These are phyloP conservation scores for Craterostigma plantagineum DNA, from an alignment of 257 asterid genomes.

Conservation along the genomic window DNA sequence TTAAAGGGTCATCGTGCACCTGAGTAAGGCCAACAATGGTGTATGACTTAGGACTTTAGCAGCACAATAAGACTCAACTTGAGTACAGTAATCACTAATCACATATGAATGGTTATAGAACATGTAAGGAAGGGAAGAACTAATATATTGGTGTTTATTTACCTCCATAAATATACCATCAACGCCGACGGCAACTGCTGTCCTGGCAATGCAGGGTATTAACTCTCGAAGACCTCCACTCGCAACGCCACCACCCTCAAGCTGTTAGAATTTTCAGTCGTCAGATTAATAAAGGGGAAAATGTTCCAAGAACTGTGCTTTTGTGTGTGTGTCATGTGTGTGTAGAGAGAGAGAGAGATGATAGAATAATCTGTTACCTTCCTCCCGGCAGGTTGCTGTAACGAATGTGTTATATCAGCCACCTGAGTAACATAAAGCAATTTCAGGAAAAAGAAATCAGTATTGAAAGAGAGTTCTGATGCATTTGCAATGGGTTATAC, in stretches of 20 bases:
- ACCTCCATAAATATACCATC: slow-evolving; percentile 99
- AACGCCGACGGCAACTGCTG: slow-evolving; percentile 94
- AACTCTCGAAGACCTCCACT: slow-evolving; percentile 97
- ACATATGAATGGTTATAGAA: neutral
- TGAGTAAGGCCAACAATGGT: slow-evolving; percentile 7
- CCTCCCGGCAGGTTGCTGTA: slow-evolving; percentile 97
- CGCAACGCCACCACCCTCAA: slow-evolving; percentile 98
- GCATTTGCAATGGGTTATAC: neutral
- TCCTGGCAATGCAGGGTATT: slow-evolving; percentile 91
- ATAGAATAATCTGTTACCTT: slow-evolving; percentile 67
- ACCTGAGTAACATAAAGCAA: slow-evolving; percentile 47
- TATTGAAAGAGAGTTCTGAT: neutral
- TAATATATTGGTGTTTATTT: slow-evolving; percentile 7
- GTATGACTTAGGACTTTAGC: no score
- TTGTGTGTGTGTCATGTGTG: no score
- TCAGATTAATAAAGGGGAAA: no score
- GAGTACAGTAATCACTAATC: neutral
- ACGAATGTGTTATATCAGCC: slow-evolving; percentile 90
- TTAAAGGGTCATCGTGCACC: slow-evolving; percentile 86
- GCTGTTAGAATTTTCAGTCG: slow-evolving; percentile 19
- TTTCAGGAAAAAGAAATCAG: slow-evolving; percentile 9
- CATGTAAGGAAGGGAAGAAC: no score
- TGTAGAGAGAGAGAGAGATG: no score
- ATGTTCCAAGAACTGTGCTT: neutral
- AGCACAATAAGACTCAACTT: no score